Evolutionary conservation across 805 yeast species (phyloP).

Genomic region (Candida silvatica): DNA sequence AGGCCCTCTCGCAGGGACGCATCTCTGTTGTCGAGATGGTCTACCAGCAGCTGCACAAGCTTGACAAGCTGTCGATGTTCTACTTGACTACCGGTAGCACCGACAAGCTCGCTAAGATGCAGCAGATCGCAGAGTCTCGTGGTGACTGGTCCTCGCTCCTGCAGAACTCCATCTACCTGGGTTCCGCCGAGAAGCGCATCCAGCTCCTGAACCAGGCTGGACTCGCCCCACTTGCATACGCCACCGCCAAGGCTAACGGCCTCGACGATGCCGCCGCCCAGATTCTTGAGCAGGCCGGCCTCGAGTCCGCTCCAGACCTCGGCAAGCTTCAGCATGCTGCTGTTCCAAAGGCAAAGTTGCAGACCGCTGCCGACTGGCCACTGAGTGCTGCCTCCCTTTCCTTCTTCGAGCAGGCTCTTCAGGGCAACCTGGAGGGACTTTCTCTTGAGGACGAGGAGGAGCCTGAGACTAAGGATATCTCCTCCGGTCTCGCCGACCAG

Average conservation of each 20-base stretch:
- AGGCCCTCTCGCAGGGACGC: conserved; percentile 87
- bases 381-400: conserved; percentile 62
- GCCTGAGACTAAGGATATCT: conserved; percentile 4
- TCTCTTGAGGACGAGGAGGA: conserved; percentile 24
- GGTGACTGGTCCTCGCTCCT: conserved; percentile 72
- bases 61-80: conserved; percentile 85
- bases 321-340: background rate
- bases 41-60: conserved; percentile 76
- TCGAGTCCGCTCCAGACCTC: background rate
- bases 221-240: conserved; percentile 81
- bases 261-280: conserved; percentile 65
- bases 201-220: conserved; percentile 71
- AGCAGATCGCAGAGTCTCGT: conserved; percentile 81
- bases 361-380: conserved; percentile 65
- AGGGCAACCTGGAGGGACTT: conserved; percentile 68
- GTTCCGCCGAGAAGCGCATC: conserved; percentile 69
- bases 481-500: conserved; percentile 7
- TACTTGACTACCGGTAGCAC: conserved; percentile 79
- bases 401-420: conserved; percentile 76
- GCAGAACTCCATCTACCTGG: conserved; percentile 73
- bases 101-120: conserved; percentile 73
- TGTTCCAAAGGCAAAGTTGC: conserved; percentile 41
- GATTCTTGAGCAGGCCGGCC: conserved; percentile 51
- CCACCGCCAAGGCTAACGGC: conserved; percentile 84
- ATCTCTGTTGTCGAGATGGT: conserved; percentile 76